phyloP scores from a whole-genome alignment of 1,284 basidiomycete genomes.

The Fomitopsis palustris region DNA sequence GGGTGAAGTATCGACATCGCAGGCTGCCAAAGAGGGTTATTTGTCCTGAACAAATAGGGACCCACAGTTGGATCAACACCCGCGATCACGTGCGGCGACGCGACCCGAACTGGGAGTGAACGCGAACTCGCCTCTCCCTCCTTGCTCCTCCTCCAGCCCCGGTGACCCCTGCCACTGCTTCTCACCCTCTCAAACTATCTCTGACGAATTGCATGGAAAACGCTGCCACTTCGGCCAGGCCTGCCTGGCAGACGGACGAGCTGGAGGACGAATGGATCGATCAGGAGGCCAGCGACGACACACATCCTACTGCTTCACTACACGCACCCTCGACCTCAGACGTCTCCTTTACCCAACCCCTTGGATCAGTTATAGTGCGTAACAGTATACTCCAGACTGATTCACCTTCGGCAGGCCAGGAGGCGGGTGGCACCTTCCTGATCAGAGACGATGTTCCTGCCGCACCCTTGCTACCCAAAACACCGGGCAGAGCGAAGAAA shows the following conservation, averaged over 20 bases:
- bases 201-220: background rate
- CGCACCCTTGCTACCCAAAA: constrained; percentile 56
- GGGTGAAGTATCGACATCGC: too few relatives aligned
- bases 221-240: constrained; percentile 16
- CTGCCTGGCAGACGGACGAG: constrained; percentile 54
- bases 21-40: background rate
- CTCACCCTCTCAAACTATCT: background rate
- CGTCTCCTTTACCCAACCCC: constrained; percentile 57
- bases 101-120: background rate
- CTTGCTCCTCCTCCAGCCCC: background rate
- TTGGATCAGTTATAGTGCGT: constrained; percentile 49
- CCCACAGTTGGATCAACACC: constrained; percentile 10
- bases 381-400: constrained; percentile 35
- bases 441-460: constrained; percentile 68
- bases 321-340: constrained; percentile 41
- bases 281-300: constrained; percentile 19
- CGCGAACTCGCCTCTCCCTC: background rate
- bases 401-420: constrained; percentile 23
- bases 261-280: constrained; percentile 53
- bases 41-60: constrained; percentile 7
- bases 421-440: constrained; percentile 68
- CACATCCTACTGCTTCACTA: constrained; percentile 9
- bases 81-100: constrained; percentile 9
- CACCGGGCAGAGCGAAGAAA: constrained; percentile 61
- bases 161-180: background rate